Base-by-base conservation (phyloP, 2,329 filamentous ascomycete genomes). In the Cytospora piceicola region DNA sequence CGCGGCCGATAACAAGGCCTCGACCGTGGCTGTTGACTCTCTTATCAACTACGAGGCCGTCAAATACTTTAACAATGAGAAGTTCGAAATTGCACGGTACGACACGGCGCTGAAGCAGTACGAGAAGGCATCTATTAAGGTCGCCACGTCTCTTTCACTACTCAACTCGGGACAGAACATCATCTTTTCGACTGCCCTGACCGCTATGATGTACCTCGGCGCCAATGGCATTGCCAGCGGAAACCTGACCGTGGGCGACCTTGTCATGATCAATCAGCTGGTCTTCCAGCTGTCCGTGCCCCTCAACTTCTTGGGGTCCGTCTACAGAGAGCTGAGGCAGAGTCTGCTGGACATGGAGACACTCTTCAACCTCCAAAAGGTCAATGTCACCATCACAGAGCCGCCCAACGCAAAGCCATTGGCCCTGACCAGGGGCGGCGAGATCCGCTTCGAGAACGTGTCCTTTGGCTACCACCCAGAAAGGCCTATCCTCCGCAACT, bases 31-130 rank as follows among this genome's bases (percentile, higher is more conserved):
- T 0, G 94, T 98, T 1, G 95, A 99, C 79, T 97, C 94, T 0
- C 81, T 99, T 59, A 97, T 99, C 82, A 99, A 99, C 80, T 99
- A 97, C 74, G 95, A 99, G 78, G 94, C 96, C 17, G 95, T 99
- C 75, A 99, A 99, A 79, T 97, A 98, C 80, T 99, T 98, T 81
- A 99, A 99, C 81, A 99, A 99, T 74, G 96, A 99, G 75, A 92
- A 91, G 70, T 98, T 93, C 70, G 95, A 99, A 79, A 92, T 97
- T 53, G 85, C 86, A 36, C 88, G 95, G 52, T 99, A 99, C 76
- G 94, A 98, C 77, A 87, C 89, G 72, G 93, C 95, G 0, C 82
- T 99, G 29, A 85, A 89, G 70, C 85, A 90, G 66, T 99, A 99
- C 76, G 92, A 99, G 76, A 90, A 90, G 76, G 94, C 93, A 65